Percentiles rank a stretch among this genome's conserved stretches.
phyloP scores from a whole-genome alignment of 2,329 filamentous ascomycete genomes.

The Truncatella angustata region DNA sequence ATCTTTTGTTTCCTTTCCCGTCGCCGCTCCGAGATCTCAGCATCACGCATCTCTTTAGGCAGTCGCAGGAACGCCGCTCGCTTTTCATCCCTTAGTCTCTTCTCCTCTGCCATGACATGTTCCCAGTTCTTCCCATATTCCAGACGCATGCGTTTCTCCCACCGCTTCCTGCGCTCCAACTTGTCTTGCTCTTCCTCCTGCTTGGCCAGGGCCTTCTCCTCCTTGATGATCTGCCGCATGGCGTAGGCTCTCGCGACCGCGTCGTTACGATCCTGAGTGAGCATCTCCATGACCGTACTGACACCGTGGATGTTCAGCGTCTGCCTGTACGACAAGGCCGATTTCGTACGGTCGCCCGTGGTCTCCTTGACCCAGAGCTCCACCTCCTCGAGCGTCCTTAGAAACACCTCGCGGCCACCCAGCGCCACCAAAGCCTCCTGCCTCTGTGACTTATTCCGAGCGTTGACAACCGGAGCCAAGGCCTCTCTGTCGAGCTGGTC shows the following conservation, averaged over 20 bases:
- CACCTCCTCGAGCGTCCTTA: neutral
- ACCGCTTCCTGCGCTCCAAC: slow-evolving; percentile 7
- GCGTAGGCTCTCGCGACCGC: slow-evolving; percentile 27
- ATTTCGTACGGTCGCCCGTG: no score
- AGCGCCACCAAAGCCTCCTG: neutral
- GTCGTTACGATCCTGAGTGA: slow-evolving; percentile 20
- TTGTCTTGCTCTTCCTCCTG: slow-evolving; percentile 16
- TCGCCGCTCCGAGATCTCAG: no score
- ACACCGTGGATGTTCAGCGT: slow-evolving; percentile 15
- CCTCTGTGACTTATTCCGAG: neutral
- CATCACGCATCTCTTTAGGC: no score
- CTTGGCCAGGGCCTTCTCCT: slow-evolving; percentile 20
- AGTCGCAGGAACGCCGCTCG: neutral
- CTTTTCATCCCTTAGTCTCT: neutral
- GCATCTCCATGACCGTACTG: neutral
- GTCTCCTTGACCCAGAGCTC: neutral
- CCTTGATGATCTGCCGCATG: slow-evolving; percentile 23
- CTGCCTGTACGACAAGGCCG: slow-evolving; percentile 7
- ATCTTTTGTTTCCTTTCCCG: no score
- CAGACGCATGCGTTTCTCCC: slow-evolving; percentile 21
- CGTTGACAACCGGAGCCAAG: neutral
- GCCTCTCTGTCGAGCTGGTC: slow-evolving; percentile 9
- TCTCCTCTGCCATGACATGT: neutral
- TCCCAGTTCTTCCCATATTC: slow-evolving; percentile 19
- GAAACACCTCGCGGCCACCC: neutral